Base-by-base conservation (phyloP, 805 yeast genomes). In the Ogataea nitratoaversa region DNA sequence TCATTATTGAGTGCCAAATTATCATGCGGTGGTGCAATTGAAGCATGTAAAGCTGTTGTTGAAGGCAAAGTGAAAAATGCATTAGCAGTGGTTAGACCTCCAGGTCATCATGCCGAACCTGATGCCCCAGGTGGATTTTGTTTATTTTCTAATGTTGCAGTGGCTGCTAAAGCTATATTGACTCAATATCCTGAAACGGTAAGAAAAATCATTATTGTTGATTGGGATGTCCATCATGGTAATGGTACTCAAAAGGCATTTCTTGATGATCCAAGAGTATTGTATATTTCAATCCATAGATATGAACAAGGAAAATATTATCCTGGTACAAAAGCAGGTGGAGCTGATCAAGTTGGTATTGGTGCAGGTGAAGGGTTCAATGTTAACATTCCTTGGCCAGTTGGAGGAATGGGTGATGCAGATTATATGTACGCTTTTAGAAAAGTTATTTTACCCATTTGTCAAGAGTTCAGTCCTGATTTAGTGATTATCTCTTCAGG, bases 201-300 rank as follows among this genome's bases (percentile, higher is more conserved):
- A 6, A 71, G 95, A 47, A 76, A 76, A 51, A 86, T 93, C 30
- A 78, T 88, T 42, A 81, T 93, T 43, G 56, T 90, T 18, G 99
- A 93, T 62, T 93, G 99, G 99, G 99, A 93, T 63, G 89, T 93
- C 35, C 99, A 93, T 63, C 99, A 93, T 62, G 99, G 99, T 19
- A 93, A 93, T 62, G 99, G 99, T 30, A 93, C 99, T 1, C 99
- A 93, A 62, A 83, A 84, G 59, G 88, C 95, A 2, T 93, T 93
- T 52, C 78, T 78, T 50, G 76, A 86, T 48, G 96, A 93, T 57
- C 95, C 95, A 20, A 70, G 95, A 40, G 97, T 93, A 8, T 70
- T 93, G 27, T 93, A 93, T 62, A 79, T 93, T 33, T 90, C 98
- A 0, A 65, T 91, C 23, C 99, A 93, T 63, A 76, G 99, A 48